Base-by-base conservation (phyloP, 257 asterid genomes). In the Nicotiana paniculata region DNA sequence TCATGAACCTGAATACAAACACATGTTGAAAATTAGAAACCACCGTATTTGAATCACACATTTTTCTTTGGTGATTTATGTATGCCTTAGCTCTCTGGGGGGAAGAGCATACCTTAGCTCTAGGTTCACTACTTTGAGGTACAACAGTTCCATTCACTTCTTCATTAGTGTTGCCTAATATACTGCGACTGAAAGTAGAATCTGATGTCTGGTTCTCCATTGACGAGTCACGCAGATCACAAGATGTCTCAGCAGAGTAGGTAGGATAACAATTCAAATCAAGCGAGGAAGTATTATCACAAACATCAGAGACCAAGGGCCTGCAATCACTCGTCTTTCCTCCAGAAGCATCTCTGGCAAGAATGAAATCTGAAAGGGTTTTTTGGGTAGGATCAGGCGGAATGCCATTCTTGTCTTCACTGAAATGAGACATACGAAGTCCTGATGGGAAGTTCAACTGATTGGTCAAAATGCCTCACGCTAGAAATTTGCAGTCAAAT, bases 401-500 rank as follows among this genome's bases (percentile, higher is more conserved):
- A 80, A 62, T 84, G 28, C 89, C 90, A 84, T 89, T 90, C 70
- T 84, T 82, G 58, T 93, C 93, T 67, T 94, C 97, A 84, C 66
- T 86, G 84, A 96, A 91, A 80, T 96, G 93, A 81, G 98, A 93
- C 90, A 96, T 90, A 57, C 98, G 93, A 77, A 96, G 87, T 81
- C 99, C 99, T 96, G 85, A 63, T 61, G 39, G 77, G 54, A 81
- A 77, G 77, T 33, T 59, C 39, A 85, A 70, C 46, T 74, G 77
- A 43, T 83, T 68, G 83, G 55, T 66, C 77, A 66, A 63, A 17
- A 24, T 66, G 43, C 78, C 39, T 81, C 51, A 8, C 26, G 63
- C 63, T 8, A 17, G 63, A 75, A 51, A 51, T 48, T 24, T 75
- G 79, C 63, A 74, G 63, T 74, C 79, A 48, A 48, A 74, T 48